Percentiles rank a stretch among this genome's conserved stretches.
Conservation (phyloP, 352 stramenopile genomes). For the Elongisporangium undulatum region DNA sequence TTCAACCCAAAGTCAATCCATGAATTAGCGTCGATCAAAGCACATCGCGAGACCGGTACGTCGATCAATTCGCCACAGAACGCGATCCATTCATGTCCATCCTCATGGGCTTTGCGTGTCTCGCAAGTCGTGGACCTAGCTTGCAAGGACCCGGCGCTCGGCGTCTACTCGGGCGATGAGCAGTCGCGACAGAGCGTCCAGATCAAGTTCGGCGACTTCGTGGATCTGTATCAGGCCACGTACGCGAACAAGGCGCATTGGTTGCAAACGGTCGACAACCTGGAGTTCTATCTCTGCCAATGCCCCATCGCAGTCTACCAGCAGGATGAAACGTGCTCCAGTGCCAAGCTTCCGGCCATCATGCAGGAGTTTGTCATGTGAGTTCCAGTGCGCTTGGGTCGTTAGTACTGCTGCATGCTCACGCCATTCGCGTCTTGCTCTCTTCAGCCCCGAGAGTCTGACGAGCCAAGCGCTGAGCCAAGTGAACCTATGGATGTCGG, state of each 20-base stretch:
- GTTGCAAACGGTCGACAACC: conserved; percentile 59
- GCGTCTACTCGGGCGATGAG: conserved; percentile 61
- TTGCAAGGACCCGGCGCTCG: conserved; percentile 41
- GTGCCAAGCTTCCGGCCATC: conserved; percentile 35
- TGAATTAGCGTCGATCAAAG: conserved; percentile 16
- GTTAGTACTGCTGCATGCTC: conserved; percentile 1
- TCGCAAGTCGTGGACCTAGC: conserved; percentile 69
- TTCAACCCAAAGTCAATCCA: conserved; percentile 22
- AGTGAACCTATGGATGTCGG: conserved; percentile 85
- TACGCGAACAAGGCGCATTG: conserved; percentile 44
- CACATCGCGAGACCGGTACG: conserved; percentile 34
- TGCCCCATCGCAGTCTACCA: conserved; percentile 63
- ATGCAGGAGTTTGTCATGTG: conserved; percentile 65
- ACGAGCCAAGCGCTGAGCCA: conserved; percentile 38
- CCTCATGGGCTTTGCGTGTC: neutral
- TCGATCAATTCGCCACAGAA: neutral
- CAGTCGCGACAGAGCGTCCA: conserved; percentile 58
- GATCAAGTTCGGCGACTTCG: conserved; percentile 80
- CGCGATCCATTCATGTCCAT: neutral
- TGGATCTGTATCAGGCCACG: conserved; percentile 60
- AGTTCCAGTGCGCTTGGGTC: conserved; percentile 2
- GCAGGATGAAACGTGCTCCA: conserved; percentile 36
- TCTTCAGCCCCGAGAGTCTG: conserved; percentile 38
- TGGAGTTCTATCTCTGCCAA: conserved; percentile 83
- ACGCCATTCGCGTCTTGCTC: neutral